phyloP scores from a whole-genome alignment of 108 stramenopile genomes.

The Pelagomonas calceolata region DNA sequence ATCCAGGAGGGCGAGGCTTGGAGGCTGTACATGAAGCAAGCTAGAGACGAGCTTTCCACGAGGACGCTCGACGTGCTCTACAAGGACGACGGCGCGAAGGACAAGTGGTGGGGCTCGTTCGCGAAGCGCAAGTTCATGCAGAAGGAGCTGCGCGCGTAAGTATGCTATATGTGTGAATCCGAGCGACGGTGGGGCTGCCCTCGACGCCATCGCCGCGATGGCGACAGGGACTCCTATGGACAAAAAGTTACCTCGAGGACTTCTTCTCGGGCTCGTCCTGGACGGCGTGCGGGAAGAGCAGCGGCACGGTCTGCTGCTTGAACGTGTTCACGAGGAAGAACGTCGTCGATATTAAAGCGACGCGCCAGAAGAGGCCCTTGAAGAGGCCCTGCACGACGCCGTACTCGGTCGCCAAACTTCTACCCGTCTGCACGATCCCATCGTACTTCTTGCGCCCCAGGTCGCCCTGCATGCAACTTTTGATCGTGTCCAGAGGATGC shows the following conservation, averaged over 20 bases:
- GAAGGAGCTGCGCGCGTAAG: slow-evolving; percentile 37
- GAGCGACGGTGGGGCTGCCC: no score
- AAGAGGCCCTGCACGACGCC: neutral
- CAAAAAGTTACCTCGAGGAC: no score
- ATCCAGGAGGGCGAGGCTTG: slow-evolving; percentile 29
- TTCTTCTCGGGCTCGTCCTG: no score
- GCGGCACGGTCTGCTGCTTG: neutral
- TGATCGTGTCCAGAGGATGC: neutral
- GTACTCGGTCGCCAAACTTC: neutral
- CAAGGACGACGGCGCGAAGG: slow-evolving; percentile 23
- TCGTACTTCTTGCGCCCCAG: neutral
- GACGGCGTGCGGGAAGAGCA: neutral
- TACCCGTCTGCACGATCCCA: neutral
- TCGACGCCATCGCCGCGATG: no score
- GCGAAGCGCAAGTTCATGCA: slow-evolving; percentile 57
- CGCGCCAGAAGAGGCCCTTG: neutral
- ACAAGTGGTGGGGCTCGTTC: slow-evolving; percentile 55
- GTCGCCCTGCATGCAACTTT: neutral
- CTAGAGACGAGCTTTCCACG: slow-evolving; percentile 35
- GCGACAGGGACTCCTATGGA: no score
- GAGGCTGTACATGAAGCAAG: slow-evolving; percentile 49
- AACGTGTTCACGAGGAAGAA: neutral
- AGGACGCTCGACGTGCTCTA: slow-evolving; percentile 30
- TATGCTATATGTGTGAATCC: neutral
- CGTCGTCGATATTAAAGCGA: neutral